Conservation (phyloP, 371 early-diverging fungal genomes). For the Cokeromyces recurvatus region DNA sequence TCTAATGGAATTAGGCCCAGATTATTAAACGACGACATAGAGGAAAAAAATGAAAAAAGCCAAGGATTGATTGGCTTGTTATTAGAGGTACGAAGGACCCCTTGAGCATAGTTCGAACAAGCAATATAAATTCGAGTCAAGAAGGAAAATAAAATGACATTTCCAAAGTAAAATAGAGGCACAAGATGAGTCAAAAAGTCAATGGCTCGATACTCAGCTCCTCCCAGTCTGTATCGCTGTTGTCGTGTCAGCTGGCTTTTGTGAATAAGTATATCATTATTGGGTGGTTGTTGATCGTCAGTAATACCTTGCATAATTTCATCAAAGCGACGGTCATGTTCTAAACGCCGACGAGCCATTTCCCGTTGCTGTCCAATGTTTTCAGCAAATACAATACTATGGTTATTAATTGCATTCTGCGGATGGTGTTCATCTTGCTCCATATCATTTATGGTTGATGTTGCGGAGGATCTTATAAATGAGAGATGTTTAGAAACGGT, state of each 20-base stretch:
- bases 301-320: conserved; percentile 20
- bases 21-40: conserved; percentile 35
- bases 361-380: conserved; percentile 38
- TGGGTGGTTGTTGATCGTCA: conserved; percentile 24
- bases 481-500: no score
- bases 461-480: no score
- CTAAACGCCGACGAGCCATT: conserved; percentile 18
- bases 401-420: no score
- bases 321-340: conserved; percentile 9
- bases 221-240: conserved; percentile 41
- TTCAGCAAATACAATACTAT: conserved; percentile 27
- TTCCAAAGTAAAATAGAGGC: conserved; percentile 33
- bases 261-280: no score
- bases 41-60: conserved; percentile 33
- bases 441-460: no score
- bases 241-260: conserved; percentile 41
- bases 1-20: conserved; percentile 28
- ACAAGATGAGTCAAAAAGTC: conserved; percentile 33
- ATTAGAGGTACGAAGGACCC: conserved; percentile 19
- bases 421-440: no score
- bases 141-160: conserved; percentile 25
- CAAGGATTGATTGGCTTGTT: conserved; percentile 25
- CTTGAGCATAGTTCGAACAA: conserved; percentile 24
- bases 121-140: conserved; percentile 30
- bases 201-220: conserved; percentile 43